phyloP scores from a whole-genome alignment of 345 rosid species.

The Populus alba region DNA sequence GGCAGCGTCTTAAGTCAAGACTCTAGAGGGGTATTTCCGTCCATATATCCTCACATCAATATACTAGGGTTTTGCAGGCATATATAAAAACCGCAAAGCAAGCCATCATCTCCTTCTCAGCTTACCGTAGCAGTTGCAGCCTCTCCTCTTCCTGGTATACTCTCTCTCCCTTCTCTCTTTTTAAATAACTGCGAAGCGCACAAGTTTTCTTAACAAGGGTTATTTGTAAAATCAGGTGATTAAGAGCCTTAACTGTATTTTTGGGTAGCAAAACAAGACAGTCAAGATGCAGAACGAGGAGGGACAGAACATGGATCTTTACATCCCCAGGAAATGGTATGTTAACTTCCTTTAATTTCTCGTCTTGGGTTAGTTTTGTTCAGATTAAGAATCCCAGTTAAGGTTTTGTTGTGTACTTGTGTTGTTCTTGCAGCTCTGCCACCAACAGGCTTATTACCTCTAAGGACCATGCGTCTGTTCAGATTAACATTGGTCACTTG shows the following conservation, averaged over 20 bases:
- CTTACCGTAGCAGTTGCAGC: neutral
- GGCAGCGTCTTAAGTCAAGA: neutral
- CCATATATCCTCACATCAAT: neutral
- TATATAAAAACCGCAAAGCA: neutral
- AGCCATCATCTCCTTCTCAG: neutral
- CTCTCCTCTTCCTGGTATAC: neutral
- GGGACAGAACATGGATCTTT: slow-evolving; percentile 77
- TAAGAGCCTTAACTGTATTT: neutral
- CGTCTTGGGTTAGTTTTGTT: neutral
- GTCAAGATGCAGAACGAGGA: slow-evolving; percentile 96
- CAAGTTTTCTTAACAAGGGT: neutral
- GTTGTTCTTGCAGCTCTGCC: slow-evolving; percentile 48
- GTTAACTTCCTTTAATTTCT: neutral
- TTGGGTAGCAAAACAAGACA: neutral
- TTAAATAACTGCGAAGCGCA: neutral
- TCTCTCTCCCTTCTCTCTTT: neutral
- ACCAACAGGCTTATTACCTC: slow-evolving; percentile 72
- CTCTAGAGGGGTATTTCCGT: neutral
- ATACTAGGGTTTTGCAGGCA: neutral
- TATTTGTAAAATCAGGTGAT: neutral
- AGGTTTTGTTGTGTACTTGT: neutral
- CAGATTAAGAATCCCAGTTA: neutral
- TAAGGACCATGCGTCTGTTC: slow-evolving; percentile 69
- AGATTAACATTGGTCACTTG: slow-evolving; percentile 62
- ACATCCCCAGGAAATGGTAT: slow-evolving; percentile 93